Evolutionary conservation across 2,329 filamentous ascomycete genomes (phyloP).

Genomic region (Tetracladium maxilliforme): DNA sequence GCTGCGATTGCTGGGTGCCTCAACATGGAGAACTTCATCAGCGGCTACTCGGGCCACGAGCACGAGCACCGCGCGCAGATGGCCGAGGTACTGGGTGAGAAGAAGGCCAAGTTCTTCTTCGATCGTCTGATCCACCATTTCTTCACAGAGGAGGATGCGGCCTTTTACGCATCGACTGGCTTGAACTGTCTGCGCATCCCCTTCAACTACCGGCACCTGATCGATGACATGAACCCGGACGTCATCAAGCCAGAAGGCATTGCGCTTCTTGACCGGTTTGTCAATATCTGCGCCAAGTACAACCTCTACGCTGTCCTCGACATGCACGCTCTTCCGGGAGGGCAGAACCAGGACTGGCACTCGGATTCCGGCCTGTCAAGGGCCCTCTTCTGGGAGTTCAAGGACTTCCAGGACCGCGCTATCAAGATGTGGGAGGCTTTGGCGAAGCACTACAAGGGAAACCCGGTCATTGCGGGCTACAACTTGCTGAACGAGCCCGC

Average conservation of each 20-base stretch:
- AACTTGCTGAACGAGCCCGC: conserved; percentile 17
- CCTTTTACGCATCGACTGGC: conserved; percentile 37
- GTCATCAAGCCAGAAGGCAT: conserved; percentile 31
- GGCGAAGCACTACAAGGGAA: conserved; percentile 23
- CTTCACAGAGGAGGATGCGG: conserved; percentile 41
- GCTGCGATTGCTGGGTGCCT: conserved; percentile 17
- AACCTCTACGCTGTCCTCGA: conserved; percentile 29
- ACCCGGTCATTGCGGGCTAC: conserved; percentile 18
- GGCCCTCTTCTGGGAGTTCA: conserved; percentile 29
- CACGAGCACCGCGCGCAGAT: conserved; percentile 37
- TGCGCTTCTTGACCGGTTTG: conserved; percentile 29
- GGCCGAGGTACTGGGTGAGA: conserved; percentile 32
- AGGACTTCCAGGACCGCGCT: conserved; percentile 27
- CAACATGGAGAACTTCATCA: conserved; percentile 47
- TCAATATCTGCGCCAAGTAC: conserved; percentile 26
- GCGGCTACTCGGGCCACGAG: conserved; percentile 44
- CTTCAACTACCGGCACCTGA: conserved; percentile 45
- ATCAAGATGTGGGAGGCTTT: conserved; percentile 27
- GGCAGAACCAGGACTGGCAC: conserved; percentile 33
- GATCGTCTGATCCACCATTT: conserved; percentile 40
- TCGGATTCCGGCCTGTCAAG: conserved; percentile 20
- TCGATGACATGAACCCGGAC: conserved; percentile 33
- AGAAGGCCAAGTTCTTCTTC: conserved; percentile 46
- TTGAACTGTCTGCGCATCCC: conserved; percentile 44
- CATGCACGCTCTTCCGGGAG: conserved; percentile 26